Percentiles rank a stretch among this genome's conserved stretches.
These are phyloP conservation scores for Hyphopichia buzzinii DNA, from an alignment of 1,139 yeast species.

Conservation along the genomic window DNA sequence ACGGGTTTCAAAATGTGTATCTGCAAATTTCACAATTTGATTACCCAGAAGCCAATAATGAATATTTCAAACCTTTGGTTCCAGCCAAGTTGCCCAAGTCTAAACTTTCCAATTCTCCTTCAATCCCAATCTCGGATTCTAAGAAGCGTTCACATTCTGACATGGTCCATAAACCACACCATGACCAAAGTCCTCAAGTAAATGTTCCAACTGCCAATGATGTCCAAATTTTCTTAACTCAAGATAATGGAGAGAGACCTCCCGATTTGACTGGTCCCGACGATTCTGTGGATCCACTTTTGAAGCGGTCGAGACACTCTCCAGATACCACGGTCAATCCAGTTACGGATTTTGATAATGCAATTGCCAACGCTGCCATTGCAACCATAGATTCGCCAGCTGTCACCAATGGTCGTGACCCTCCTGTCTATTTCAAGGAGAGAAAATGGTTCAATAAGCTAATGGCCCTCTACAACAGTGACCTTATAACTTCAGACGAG, in stretches of 20 bases:
- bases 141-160: conserved; percentile 11
- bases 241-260: conserved; percentile 5
- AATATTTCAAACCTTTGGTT: conserved; percentile 28
- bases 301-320: conserved; percentile 23
- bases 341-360: conserved; percentile 28
- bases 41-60: conserved; percentile 29
- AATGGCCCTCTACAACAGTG: conserved; percentile 28
- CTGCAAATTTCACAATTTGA: conserved; percentile 34
- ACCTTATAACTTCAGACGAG: conserved; percentile 29
- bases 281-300: conserved; percentile 30
- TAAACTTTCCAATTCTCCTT: not conserved
- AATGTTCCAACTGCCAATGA: conserved; percentile 6
- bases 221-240: conserved; percentile 9
- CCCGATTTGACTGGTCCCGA: conserved; percentile 14
- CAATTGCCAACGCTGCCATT: conserved; percentile 31
- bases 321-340: conserved; percentile 9
- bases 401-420: conserved; percentile 22
- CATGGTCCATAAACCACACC: conserved; percentile 1
- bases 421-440: conserved; percentile 35
- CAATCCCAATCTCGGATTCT: not conserved
- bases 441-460: conserved; percentile 42
- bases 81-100: conserved; percentile 18
- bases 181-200: not conserved
- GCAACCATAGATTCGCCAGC: conserved; percentile 36
- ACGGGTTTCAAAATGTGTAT: conserved; percentile 32